phyloP scores from a whole-genome alignment of 78 protist genomes.

The Mantamonas sphyraenae region DNA sequence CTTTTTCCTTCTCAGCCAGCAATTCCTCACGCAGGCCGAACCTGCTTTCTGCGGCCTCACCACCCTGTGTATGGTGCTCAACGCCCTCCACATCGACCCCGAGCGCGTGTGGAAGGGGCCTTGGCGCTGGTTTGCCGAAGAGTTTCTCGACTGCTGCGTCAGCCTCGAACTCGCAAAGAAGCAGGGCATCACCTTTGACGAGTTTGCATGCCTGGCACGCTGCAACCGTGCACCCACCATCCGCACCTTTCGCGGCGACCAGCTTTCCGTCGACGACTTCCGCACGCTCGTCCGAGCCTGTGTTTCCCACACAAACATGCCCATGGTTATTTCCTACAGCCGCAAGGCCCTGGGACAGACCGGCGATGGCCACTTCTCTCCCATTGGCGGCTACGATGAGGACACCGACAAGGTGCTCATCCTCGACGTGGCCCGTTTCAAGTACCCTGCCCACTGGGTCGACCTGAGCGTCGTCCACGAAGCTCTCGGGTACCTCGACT shows the following conservation, averaged over 20 bases:
- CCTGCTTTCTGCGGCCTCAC: constrained; percentile 68
- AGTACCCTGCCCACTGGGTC: constrained; percentile 78
- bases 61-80: constrained; percentile 67
- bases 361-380: constrained; percentile 71
- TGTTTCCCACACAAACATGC: not conserved
- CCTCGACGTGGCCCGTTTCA: constrained; percentile 78
- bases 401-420: constrained; percentile 52
- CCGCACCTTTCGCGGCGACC: not conserved
- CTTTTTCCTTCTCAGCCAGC: constrained; percentile 21
- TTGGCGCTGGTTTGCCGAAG: constrained; percentile 81
- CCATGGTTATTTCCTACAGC: constrained; percentile 40
- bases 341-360: constrained; percentile 68
- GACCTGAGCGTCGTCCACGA: no score
- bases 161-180: constrained; percentile 3
- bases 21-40: constrained; percentile 24
- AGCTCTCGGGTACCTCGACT: no score
- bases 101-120: constrained; percentile 70
- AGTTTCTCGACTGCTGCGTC: constrained; percentile 64
- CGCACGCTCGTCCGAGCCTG: constrained; percentile 12
- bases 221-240: constrained; percentile 45
- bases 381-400: constrained; percentile 69
- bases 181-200: constrained; percentile 27
- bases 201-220: constrained; percentile 61
- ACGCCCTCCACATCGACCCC: constrained; percentile 75
- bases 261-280: constrained; percentile 16